Evolutionary conservation across 148 eudicot genomes (phyloP), one percentile per base, ranked within the genome.

Genomic region (Spergularia marina): DNA sequence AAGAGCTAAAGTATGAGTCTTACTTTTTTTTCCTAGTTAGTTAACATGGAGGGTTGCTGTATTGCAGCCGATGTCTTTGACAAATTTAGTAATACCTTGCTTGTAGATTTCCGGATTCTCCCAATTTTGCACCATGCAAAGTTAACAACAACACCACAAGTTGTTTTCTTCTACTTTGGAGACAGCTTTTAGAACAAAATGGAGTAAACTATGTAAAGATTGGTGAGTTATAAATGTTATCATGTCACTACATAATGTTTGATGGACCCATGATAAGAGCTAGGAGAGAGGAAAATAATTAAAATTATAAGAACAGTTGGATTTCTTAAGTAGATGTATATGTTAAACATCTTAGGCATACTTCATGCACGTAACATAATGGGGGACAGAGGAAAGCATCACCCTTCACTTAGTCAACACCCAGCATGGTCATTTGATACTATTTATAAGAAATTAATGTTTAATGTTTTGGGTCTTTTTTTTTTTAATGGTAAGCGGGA

Each of bases 141-240:
- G 49, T 67, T 4, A 18, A 34, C 12, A 20, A 52, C n/a, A 7
- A 9, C 17, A 30, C 34, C 11, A 21, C 41, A 55, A 55, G 23
- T 34, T 76, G 71, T 65, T 65, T 52, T 65, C 53, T 39, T 73
- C 23, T 60, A 17, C 78, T 65, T 41, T 66, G 16, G 53, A 75
- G 61, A 53, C 77, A 75, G 10, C 77, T 64, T 75, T 75, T 51
- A 67, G 55, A 76, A 40, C 20, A 66, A 53, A 54, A 12, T 61
- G 51, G 21, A 44, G 51, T 49, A 47, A 17, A 51, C 51, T 7
- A 59, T 4, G 0, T 40, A 44, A 39, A 39, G 1, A 53, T 53
- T 55, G 59, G 12, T 55, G 65, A 76, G 56, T 76, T 67, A 66
- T 55, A 17, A 76, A 76, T 67, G 41, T 76, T 76, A 76, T 76